Percentiles rank a stretch among this genome's conserved stretches.
phyloP scores from a whole-genome alignment of 176 grass and related monocot genomes.

The Avena insularis region DNA sequence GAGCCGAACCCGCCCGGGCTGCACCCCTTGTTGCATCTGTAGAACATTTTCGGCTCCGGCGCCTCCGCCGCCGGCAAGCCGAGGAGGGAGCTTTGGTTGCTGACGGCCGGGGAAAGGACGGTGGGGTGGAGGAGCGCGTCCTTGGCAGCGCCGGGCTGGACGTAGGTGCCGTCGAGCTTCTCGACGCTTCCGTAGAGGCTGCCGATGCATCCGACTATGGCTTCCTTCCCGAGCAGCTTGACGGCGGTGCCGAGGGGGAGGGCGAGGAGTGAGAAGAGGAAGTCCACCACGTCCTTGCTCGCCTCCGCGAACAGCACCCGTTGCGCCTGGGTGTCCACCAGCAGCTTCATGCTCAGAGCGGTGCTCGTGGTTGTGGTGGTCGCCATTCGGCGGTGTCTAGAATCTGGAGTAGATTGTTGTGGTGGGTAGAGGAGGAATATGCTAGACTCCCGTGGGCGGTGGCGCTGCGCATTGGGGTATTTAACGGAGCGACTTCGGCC shows the following conservation, averaged over 20 bases:
- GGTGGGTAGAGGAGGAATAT: no score
- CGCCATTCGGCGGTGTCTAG: no score
- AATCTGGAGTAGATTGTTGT: no score
- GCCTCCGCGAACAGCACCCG: slow-evolving; percentile 41
- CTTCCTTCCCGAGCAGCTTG: not conserved
- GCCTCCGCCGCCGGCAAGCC: not conserved
- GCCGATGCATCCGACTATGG: not conserved
- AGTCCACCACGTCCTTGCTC: slow-evolving; percentile 7
- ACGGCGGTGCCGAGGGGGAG: not conserved
- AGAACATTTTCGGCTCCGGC: no score
- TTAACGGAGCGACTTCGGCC: no score
- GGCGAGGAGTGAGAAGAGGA: slow-evolving; percentile 34
- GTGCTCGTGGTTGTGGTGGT: no score
- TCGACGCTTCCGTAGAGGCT: not conserved
- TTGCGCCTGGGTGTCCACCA: not conserved
- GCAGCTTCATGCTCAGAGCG: not conserved
- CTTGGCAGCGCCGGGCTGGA: not conserved
- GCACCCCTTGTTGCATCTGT: no score
- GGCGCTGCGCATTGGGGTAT: no score
- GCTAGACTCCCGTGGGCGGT: no score
- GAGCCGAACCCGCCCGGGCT: no score
- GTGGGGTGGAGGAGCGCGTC: not conserved
- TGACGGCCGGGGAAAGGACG: not conserved
- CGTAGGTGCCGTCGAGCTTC: not conserved
- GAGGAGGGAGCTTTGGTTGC: not conserved